Evolutionary conservation across 768 basidiomycete species (phyloP), one percentile per base, ranked within the genome.

Genomic region (Cystofilobasidium macerans): DNA sequence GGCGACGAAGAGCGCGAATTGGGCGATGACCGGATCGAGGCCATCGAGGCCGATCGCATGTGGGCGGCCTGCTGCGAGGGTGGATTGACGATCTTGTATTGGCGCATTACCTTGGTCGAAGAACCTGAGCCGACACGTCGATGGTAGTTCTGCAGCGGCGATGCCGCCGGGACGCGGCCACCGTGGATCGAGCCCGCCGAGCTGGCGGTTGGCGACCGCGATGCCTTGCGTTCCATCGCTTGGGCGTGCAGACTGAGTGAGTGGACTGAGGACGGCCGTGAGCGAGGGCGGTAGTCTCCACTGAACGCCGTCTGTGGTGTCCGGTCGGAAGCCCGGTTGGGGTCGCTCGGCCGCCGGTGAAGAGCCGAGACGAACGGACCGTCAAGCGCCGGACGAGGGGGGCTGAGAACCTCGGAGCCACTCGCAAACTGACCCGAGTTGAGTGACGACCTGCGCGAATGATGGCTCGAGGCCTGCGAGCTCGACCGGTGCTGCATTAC

Each of bases 241-340:
- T 65, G 60, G n/a, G 57, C 51, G 47, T 69, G 67, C 82, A 82
- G 61, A 67, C 74, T 76, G 80, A 86, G 81, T 70, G 89, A 92
- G n/a, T 81, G 84, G n/a, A 89, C 80, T 0, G 90, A 92, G 0
- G 87, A 88, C 1, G 91, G 89, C 30, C 89, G 79, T 0, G 89
- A 93, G 2, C 69, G 61, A 48, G 62, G 69, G 20, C 88, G 54
- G 81, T 38, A 80, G 70, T 95, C 92, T 33, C 89, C 91, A 9
- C 48, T 60, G 87, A 91, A n/a, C n/a, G n/a, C 0, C 90, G 92
- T 0, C 92, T 93, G 62, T 86, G 86, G 70, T 81, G 85, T 1
- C 87, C 87, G 64, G 86, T 81, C 3, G 88, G 89, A 14, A 84
- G 81, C 28, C 24, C 88, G 82, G 13, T 84, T 82, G 6, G 84